Evolutionary conservation across 257 asterid species (phyloP).

Genomic region (Craterostigma plantagineum): DNA sequence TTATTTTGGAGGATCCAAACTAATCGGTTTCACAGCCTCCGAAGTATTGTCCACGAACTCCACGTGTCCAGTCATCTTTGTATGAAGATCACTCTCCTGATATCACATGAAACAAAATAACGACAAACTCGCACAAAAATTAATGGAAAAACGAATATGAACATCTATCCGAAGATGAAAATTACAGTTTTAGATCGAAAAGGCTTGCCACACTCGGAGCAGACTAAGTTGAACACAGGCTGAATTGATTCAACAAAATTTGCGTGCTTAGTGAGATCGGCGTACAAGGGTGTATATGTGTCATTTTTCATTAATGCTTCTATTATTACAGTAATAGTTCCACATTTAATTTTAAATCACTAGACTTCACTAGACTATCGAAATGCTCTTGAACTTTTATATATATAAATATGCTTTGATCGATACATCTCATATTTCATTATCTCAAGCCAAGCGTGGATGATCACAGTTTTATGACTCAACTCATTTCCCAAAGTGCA

Average conservation of each 20-base stretch:
- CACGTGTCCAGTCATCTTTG: slow-evolving; percentile 84
- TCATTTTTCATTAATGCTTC: too few species aligned
- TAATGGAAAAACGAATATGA: background rate
- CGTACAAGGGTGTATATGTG: too few species aligned
- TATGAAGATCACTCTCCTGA: slow-evolving; percentile 85
- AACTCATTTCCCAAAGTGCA: too few species aligned
- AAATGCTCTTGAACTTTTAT: too few species aligned
- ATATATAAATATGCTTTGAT: too few species aligned
- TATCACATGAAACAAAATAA: background rate
- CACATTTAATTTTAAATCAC: too few species aligned
- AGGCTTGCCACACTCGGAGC: slow-evolving; percentile 74
- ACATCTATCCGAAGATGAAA: background rate
- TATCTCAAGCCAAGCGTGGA: too few species aligned
- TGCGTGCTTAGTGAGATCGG: slow-evolving; percentile 66
- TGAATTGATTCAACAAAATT: slow-evolving; percentile 82
- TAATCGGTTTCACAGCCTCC: slow-evolving; percentile 68
- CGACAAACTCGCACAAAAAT: background rate
- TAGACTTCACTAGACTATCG: too few species aligned
- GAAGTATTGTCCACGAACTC: slow-evolving; percentile 83
- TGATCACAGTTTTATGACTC: too few species aligned
- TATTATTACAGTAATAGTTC: too few species aligned
- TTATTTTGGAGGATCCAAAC: slow-evolving; percentile 60
- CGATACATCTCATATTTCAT: too few species aligned
- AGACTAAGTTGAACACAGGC: slow-evolving; percentile 68
- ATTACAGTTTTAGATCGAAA: slow-evolving; percentile 87